Conservation (phyloP, 257 asterid species). For the Solanum pennellii region DNA sequence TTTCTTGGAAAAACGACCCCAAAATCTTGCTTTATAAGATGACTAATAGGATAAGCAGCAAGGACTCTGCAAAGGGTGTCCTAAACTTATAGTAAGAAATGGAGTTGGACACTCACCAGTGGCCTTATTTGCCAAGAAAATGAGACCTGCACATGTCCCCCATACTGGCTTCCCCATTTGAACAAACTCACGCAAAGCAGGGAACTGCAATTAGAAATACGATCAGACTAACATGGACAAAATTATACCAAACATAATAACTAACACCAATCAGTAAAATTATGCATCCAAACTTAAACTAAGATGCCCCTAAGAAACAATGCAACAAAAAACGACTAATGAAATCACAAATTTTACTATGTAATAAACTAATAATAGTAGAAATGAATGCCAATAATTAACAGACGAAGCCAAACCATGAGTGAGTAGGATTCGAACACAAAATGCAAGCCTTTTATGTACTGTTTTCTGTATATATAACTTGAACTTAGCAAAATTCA, state of each 20-base stretch:
- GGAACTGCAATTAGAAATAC: slow-evolving; percentile 55
- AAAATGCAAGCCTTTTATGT: background rate
- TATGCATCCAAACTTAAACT: background rate
- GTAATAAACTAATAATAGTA: background rate
- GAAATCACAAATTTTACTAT: background rate
- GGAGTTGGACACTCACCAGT: slow-evolving; percentile 31
- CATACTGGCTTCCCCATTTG: slow-evolving; percentile 91
- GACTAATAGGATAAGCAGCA: background rate
- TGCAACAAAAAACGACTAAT: background rate
- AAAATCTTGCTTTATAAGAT: background rate
- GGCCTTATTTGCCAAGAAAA: slow-evolving; percentile 86
- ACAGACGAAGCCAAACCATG: background rate
- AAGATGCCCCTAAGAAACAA: background rate
- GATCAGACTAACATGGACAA: background rate
- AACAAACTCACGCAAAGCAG: slow-evolving; percentile 87
- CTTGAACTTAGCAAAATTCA: background rate
- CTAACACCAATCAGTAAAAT: background rate
- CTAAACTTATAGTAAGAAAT: background rate
- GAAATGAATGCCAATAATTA: background rate
- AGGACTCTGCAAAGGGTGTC: background rate
- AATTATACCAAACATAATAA: background rate
- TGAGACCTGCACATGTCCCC: slow-evolving; percentile 99
- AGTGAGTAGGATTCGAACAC: background rate
- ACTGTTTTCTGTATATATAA: background rate
- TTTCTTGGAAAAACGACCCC: background rate